Percentiles rank a stretch among this genome's conserved stretches.
These are phyloP conservation scores for Miscanthus lutarioriparius DNA, from an alignment of 176 grass and related monocot species.

Conservation along the genomic window DNA sequence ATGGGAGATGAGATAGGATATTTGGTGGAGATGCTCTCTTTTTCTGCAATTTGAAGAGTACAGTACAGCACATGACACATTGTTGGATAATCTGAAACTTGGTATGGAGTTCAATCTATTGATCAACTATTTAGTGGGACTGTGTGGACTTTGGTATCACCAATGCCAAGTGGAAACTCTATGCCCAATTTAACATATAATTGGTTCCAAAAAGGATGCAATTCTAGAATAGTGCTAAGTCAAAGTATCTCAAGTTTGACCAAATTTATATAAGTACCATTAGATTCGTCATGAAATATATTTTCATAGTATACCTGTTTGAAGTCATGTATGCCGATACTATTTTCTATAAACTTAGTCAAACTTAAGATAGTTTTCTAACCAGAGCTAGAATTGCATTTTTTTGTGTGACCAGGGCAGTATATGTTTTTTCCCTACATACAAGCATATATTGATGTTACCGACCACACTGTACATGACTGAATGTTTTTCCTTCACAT, in stretches of 20 bases:
- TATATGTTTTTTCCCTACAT: conserved; percentile 22
- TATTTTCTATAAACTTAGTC: background rate
- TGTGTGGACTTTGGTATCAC: background rate
- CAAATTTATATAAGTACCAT: background rate
- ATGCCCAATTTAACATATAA: background rate
- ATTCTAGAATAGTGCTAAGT: background rate
- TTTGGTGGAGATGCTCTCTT: background rate
- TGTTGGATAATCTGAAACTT: conserved; percentile 6
- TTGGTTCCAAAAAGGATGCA: background rate
- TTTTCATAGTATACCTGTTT: background rate
- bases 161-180: conserved; percentile 1
- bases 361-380: background rate
- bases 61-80: background rate
- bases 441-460: background rate
- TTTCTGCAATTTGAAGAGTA: conserved; percentile 7
- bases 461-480: background rate
- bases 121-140: background rate
- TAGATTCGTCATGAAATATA: background rate
- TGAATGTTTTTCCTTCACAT: conserved; percentile 1
- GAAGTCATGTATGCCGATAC: background rate
- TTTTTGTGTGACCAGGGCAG: background rate
- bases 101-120: background rate
- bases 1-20: background rate
- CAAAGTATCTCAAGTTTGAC: background rate
- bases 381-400: background rate